Conservation (phyloP, 441 rosid species). For the Croton laevigatus region DNA sequence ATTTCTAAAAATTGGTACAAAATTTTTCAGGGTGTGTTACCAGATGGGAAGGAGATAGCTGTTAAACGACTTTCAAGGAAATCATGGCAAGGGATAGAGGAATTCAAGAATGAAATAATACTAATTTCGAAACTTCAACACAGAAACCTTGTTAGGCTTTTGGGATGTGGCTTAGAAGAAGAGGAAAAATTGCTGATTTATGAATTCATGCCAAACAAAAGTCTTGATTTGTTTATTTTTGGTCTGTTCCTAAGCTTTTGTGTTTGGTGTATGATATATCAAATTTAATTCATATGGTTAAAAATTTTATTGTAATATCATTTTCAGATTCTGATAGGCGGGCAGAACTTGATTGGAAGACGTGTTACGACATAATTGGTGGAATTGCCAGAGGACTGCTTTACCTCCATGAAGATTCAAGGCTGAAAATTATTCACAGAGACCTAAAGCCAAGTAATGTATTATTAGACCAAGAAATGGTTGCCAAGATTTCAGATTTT, state of each 20-base stretch:
- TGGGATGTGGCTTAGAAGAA: conserved; percentile 30
- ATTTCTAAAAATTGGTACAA: not conserved
- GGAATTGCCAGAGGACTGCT: conserved; percentile 42
- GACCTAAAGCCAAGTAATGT: conserved; percentile 39
- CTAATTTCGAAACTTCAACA: conserved; percentile 31
- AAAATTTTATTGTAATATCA: not conserved
- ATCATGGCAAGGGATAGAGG: conserved; percentile 36
- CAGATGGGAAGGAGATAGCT: conserved; percentile 32
- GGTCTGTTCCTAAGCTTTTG: conserved; percentile 14
- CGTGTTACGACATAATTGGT: conserved; percentile 18
- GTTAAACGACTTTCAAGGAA: conserved; percentile 34
- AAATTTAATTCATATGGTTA: not conserved
- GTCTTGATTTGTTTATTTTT: conserved; percentile 33
- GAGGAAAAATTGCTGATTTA: conserved; percentile 35
- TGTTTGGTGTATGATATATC: not conserved
- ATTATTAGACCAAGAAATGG: conserved; percentile 32
- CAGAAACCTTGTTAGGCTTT: conserved; percentile 33
- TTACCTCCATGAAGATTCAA: conserved; percentile 39
- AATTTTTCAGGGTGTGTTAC: conserved; percentile 26
- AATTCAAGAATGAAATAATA: conserved; percentile 25
- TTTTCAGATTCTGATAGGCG: conserved; percentile 28
- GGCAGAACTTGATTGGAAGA: conserved; percentile 27
- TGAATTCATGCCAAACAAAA: conserved; percentile 34
- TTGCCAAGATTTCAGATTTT: conserved; percentile 41
- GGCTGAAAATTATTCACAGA: conserved; percentile 35